Evolutionary conservation across 1,284 basidiomycete genomes (phyloP), one percentile per base, ranked within the genome.

Genomic region (Naganishia sp.): DNA sequence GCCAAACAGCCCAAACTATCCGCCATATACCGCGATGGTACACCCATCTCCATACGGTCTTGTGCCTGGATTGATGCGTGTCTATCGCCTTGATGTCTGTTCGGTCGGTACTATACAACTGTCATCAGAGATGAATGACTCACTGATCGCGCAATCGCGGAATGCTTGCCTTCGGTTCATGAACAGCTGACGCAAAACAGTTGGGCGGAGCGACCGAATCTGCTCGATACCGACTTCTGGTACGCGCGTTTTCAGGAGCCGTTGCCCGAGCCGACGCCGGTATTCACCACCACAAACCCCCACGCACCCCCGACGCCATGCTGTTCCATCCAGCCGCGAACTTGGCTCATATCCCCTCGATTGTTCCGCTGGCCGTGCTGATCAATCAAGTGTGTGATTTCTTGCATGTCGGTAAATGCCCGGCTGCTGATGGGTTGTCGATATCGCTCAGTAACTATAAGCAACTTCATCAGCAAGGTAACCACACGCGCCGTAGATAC

Each of bases 261-360:
- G 28, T 46, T 48, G 1, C 57, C 57, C 48, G 31, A n/a, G 3
- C 57, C 57, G 21, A 52, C 59, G 21, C 59, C 59, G 21, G 33
- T 48, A 61, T 50, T 50, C 2, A 61, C 74, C 67, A 80, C 72
- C 9, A 81, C 75, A 3, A 76, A 76, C 15, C 73, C 75, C 59
- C 78, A 79, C 54, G 80, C 80, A 33, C 78, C 77, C 0, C 79
- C 80, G 1, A 81, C 80, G 0, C 80, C 80, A 65, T 76, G 77
- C 36, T 67, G 55, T 28, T 77, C 77, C 72, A 81, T 76, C 65
- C 76, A 76, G n/a, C 71, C 70, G 54, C 74, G 74, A 16, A 82
- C 81, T 61, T 81, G 75, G 7, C 75, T 72, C 81, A 82, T 82
- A 63, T 82, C 80, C 10, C 77, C 78, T n/a, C 81, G 68, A 68